Percentiles rank a stretch among this genome's conserved stretches.
Evolutionary conservation across 1,284 basidiomycete genomes (phyloP).

Genomic region (Sporisorium scitamineum): DNA sequence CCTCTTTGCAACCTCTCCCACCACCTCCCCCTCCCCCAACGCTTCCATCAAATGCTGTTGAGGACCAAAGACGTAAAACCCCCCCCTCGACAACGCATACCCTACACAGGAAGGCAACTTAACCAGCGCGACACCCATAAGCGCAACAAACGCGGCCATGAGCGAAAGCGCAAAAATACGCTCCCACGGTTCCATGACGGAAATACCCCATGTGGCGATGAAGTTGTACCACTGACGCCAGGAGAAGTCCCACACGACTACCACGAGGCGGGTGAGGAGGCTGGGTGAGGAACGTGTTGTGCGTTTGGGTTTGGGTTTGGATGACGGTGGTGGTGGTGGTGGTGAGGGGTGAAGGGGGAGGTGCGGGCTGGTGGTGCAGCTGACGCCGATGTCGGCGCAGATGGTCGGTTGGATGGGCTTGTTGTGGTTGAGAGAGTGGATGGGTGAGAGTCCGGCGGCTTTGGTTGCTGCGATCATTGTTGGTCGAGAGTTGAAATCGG

Average conservation of each 20-base stretch:
- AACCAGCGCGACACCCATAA: neutral
- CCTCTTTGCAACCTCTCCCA: neutral
- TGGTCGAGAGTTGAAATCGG: too few relatives aligned
- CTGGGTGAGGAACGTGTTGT: neutral
- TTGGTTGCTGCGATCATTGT: neutral
- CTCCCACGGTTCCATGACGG: slow-evolving; percentile 35
- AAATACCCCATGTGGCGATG: slow-evolving; percentile 10
- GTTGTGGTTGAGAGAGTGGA: neutral
- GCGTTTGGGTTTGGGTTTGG: neutral
- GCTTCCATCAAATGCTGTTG: too few relatives aligned
- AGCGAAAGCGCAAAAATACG: slow-evolving; percentile 12
- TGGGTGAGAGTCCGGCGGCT: neutral
- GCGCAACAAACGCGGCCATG: neutral
- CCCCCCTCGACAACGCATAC: neutral
- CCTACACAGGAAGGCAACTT: neutral
- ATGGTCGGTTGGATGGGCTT: neutral
- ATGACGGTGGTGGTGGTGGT: neutral
- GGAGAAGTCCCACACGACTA: neutral
- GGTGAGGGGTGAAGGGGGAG: neutral
- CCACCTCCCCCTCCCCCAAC: neutral
- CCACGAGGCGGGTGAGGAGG: neutral
- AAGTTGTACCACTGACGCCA: slow-evolving; percentile 13
- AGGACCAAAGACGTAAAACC: slow-evolving; percentile 4
- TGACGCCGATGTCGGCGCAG: neutral
- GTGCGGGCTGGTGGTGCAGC: neutral